A percentile compares a stretch with the other conserved stretches of the same genome.
These are phyloP conservation scores for Nicotiana paniculata DNA, from an alignment of 257 asterid species.

Conservation along the genomic window DNA sequence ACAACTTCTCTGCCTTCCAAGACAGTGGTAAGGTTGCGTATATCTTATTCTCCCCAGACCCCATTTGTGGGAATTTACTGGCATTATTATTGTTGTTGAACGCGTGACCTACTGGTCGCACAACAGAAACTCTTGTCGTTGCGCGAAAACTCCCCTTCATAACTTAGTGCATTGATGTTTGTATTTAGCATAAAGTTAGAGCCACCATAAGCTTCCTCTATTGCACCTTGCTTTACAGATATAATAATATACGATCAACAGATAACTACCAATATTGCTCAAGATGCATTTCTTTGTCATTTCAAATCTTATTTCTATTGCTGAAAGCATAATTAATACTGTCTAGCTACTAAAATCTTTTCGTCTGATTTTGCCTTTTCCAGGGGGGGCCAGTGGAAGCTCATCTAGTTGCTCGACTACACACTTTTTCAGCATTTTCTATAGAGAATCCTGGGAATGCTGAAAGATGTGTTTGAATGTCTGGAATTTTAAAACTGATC, in stretches of 20 bases:
- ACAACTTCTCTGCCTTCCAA: no score
- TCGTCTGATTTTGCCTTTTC: background rate
- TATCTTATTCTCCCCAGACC: no score
- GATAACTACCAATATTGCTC: background rate
- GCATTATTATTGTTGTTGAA: background rate
- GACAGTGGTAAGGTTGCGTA: no score
- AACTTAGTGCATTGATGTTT: background rate
- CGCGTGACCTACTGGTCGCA: background rate
- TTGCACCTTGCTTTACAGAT: background rate
- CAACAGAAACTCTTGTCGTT: background rate
- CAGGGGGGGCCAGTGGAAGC: background rate
- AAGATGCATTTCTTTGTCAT: background rate
- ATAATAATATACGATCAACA: background rate
- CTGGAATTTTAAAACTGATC: conserved; percentile 14
- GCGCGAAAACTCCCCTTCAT: background rate
- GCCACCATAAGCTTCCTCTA: background rate
- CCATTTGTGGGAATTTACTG: no score
- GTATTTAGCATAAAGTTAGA: background rate
- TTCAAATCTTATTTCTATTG: background rate
- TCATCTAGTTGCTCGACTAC: background rate
- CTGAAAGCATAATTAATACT: background rate
- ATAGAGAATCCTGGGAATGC: conserved; percentile 32
- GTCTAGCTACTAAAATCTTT: background rate
- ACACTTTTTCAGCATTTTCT: background rate
- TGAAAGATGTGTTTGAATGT: conserved; percentile 33